Conservation (phyloP, 192 early-diverging fungal species). For the Mortierella antarctica region DNA sequence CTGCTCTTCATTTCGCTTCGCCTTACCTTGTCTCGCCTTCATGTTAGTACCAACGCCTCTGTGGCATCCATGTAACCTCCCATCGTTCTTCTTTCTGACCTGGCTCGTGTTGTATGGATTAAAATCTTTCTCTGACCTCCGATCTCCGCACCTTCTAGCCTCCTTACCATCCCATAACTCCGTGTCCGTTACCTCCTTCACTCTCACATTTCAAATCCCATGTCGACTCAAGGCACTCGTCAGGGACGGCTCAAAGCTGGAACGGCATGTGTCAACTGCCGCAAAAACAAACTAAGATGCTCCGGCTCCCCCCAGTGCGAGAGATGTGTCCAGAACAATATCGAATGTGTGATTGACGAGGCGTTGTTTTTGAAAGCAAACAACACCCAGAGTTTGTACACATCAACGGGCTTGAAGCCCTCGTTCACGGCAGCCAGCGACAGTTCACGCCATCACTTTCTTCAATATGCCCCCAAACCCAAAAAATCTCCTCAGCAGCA, state of each 20-base stretch:
- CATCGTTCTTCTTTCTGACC: too few species aligned
- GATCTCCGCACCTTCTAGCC: too few species aligned
- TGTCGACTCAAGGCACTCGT: not conserved
- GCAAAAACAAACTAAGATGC: conserved; percentile 29
- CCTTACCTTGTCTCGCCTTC: too few species aligned
- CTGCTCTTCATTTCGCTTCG: too few species aligned
- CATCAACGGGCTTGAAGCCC: not conserved
- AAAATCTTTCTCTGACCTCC: too few species aligned
- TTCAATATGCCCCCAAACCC: not conserved
- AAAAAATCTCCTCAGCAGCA: not conserved
- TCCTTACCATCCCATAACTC: too few species aligned
- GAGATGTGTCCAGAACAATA: conserved; percentile 22
- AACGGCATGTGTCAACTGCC: conserved; percentile 37
- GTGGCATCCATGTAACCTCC: too few species aligned
- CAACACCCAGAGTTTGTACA: conserved; percentile 8
- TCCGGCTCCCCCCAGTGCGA: conserved; percentile 26
- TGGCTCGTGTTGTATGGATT: too few species aligned
- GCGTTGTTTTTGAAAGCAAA: conserved; percentile 28
- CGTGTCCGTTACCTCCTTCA: not conserved
- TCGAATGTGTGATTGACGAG: conserved; percentile 32
- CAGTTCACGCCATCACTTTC: not conserved
- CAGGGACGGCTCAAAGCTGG: conserved; percentile 34
- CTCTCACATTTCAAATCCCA: not conserved
- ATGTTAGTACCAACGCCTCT: too few species aligned
- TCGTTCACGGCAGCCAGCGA: not conserved